Percentiles rank a stretch among this genome's conserved stretches.
Conservation (phyloP, 495 filamentous ascomycete genomes). For the Cudoniella acicularis region DNA sequence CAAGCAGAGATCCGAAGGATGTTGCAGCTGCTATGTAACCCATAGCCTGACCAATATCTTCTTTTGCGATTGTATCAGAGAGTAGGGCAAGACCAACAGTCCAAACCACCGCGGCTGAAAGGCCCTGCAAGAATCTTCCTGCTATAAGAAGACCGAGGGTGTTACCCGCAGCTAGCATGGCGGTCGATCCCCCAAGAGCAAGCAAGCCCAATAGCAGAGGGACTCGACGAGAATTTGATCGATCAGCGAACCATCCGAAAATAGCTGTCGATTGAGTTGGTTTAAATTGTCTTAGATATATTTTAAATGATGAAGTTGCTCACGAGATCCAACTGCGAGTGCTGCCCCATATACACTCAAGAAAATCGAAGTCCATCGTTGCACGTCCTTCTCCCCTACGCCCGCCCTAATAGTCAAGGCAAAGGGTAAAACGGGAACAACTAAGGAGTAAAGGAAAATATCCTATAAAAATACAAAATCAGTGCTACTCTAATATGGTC, state of each 20-base stretch:
- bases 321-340: constrained; percentile 42
- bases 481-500: background rate
- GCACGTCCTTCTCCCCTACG: constrained; percentile 50
- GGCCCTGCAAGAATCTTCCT: constrained; percentile 71
- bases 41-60: constrained; percentile 66
- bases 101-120: constrained; percentile 78
- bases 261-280: constrained; percentile 31
- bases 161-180: constrained; percentile 67
- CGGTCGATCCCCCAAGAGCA: constrained; percentile 64
- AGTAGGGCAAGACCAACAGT: constrained; percentile 71
- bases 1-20: constrained; percentile 63
- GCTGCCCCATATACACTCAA: constrained; percentile 75
- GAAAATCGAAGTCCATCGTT: constrained; percentile 76
- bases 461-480: constrained; percentile 34
- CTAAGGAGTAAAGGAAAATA: constrained; percentile 75
- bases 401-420: constrained; percentile 60
- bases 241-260: constrained; percentile 51
- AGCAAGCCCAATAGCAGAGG: constrained; percentile 70
- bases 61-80: constrained; percentile 67
- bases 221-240: constrained; percentile 58
- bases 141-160: constrained; percentile 60
- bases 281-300: constrained; percentile 30
- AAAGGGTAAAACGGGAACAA: constrained; percentile 84
- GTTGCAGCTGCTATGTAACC: constrained; percentile 70
- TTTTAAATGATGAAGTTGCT: constrained; percentile 27